phyloP scores from a whole-genome alignment of 2,329 filamentous ascomycete genomes.

The Aspergillus neoniger region DNA sequence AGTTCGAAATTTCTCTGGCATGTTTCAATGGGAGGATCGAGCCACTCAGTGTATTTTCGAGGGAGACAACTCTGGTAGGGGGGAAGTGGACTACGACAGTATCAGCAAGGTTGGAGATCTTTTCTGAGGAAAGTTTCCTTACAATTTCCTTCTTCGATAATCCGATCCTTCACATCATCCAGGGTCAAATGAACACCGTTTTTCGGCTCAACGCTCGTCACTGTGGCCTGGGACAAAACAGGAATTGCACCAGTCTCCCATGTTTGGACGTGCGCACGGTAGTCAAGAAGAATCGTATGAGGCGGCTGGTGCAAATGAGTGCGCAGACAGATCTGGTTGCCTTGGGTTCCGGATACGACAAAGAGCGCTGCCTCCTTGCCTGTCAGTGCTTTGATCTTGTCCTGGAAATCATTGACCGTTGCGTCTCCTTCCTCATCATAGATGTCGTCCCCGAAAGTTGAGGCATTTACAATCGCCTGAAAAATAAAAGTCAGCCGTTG shows the following conservation, averaged over 20 bases:
- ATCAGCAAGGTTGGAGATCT: too few relatives aligned
- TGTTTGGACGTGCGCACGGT: constrained; percentile 37
- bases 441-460: constrained; percentile 37
- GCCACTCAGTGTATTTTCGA: constrained; percentile 34
- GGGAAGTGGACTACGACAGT: background rate
- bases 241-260: constrained; percentile 35
- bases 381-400: constrained; percentile 32
- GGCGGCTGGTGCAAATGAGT: constrained; percentile 37
- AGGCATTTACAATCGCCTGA: constrained; percentile 22
- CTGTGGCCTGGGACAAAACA: constrained; percentile 35
- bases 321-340: constrained; percentile 42
- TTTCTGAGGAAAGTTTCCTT: too few relatives aligned
- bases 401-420: constrained; percentile 32
- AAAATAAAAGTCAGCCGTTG: background rate
- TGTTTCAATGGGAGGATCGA: constrained; percentile 31
- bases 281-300: constrained; percentile 36
- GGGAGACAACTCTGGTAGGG: constrained; percentile 22
- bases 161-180: constrained; percentile 35
- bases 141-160: constrained; percentile 27
- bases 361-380: constrained; percentile 39
- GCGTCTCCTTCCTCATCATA: constrained; percentile 31
- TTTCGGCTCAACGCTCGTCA: constrained; percentile 30
- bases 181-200: constrained; percentile 40
- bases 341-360: constrained; percentile 42
- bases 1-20: constrained; percentile 32